These are phyloP conservation scores for Neurospora sp. DNA, from an alignment of 495 filamentous ascomycete species.

Conservation along the genomic window DNA sequence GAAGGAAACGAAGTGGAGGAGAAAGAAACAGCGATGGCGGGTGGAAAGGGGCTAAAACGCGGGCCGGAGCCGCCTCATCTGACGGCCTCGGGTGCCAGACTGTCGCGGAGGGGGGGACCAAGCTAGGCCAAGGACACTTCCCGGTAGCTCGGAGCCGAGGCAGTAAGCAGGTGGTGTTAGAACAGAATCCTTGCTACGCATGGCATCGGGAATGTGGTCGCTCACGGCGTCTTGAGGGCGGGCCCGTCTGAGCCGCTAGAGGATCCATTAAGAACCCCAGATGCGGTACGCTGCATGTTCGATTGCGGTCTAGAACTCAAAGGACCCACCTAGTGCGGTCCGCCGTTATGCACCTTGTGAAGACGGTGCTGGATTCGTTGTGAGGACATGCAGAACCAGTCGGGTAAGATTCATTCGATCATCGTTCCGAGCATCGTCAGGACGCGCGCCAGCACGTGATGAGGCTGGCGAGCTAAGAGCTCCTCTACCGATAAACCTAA, in stretches of 20 bases:
- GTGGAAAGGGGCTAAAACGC: not conserved
- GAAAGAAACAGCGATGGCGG: not conserved
- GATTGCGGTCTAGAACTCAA: not conserved
- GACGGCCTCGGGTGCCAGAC: not conserved
- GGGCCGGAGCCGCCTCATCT: not conserved
- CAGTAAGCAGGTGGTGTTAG: not conserved
- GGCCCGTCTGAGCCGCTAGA: not conserved
- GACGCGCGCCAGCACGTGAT: not conserved
- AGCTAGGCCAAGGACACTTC: not conserved
- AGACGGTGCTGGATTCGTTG: not conserved
- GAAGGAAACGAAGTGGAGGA: not conserved
- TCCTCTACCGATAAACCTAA: not conserved
- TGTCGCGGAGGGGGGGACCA: not conserved
- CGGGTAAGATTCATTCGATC: not conserved
- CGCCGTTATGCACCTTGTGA: not conserved
- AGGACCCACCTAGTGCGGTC: not conserved
- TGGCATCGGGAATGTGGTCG: not conserved
- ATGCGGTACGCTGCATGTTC: not conserved
- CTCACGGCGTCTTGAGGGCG: not conserved
- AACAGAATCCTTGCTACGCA: not conserved
- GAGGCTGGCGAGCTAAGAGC: not conserved
- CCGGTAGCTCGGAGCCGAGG: not conserved
- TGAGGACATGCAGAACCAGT: not conserved
- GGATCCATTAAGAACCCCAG: not conserved
- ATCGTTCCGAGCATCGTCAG: not conserved